Evolutionary conservation across 371 early-diverging fungal species (phyloP), one percentile per base, ranked within the genome.

Genomic region (Mortierella sp.): DNA sequence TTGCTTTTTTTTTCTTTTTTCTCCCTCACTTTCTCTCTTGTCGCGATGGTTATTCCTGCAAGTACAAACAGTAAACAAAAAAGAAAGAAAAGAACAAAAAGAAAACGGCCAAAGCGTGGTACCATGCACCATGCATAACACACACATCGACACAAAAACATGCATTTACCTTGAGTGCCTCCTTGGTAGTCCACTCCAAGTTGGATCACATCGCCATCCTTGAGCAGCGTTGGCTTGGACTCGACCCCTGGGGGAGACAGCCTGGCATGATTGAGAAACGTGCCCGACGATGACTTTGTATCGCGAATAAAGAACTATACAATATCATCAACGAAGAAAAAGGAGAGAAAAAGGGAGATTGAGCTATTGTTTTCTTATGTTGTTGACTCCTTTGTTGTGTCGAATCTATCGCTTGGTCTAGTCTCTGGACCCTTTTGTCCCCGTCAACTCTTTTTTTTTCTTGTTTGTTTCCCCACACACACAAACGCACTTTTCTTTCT

Each of bases 111-210:
- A 61, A 31, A 65, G 74, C 43, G 22, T n/a, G 24, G 41, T 22
- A 16, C 70, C 52, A 47, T 47, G n/a, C 53, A 14, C 71, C 19
- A n/a, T n/a, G n/a, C n/a, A n/a, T n/a, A n/a, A n/a, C n/a, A n/a
- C n/a, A n/a, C n/a, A n/a, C n/a, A n/a, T n/a, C n/a, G n/a, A n/a
- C n/a, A n/a, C n/a, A n/a, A n/a, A n/a, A n/a, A n/a, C n/a, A n/a
- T n/a, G n/a, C n/a, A n/a, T n/a, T n/a, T 88, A 91, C 95, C 97
- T 86, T 96, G 92, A 11, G 91, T 87, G 64, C 97, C 97, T 31
- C 98, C 99, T 86, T 97, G 97, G 86, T 96, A 99, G 85, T 99
- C 99, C 22, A 98, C 94, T 40, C 99, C 99, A 58, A 99, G 92
- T 82, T 97, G 97, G 34, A 99, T 85, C 34, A 96, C 88, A 85